Conservation (phyloP, 2,329 filamentous ascomycete species). For the Colletotrichum cereale region DNA sequence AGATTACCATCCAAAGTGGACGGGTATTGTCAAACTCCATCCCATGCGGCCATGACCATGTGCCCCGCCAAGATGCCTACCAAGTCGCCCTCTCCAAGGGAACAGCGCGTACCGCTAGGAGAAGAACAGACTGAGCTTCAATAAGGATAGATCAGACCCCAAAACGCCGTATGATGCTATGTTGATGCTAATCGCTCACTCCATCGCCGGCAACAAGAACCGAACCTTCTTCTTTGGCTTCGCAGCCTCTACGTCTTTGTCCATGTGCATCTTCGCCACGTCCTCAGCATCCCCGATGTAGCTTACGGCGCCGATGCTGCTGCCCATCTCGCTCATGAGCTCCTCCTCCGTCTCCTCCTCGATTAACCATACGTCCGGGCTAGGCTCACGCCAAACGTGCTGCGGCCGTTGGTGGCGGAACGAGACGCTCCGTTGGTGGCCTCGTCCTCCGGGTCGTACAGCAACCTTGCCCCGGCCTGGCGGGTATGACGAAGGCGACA, state of each 20-base stretch:
- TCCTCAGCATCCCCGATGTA: slow-evolving; percentile 43
- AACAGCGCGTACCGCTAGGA: slow-evolving; percentile 21
- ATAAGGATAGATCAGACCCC: slow-evolving; percentile 42
- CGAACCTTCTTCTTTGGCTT: slow-evolving; percentile 70
- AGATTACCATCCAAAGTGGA: slow-evolving; percentile 27
- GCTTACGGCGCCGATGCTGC: slow-evolving; percentile 47
- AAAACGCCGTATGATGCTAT: slow-evolving; percentile 31
- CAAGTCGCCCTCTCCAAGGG: slow-evolving; percentile 15
- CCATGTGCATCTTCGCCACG: slow-evolving; percentile 40
- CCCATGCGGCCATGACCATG: slow-evolving; percentile 13
- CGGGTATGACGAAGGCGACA: slow-evolving; percentile 49
- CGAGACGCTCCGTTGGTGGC: slow-evolving; percentile 47
- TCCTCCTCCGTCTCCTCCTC: slow-evolving; percentile 71
- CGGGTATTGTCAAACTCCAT: slow-evolving; percentile 29
- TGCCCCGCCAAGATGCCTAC: not conserved
- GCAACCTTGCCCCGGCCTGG: slow-evolving; percentile 46
- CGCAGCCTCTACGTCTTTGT: slow-evolving; percentile 54
- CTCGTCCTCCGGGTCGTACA: slow-evolving; percentile 46
- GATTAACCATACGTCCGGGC: slow-evolving; percentile 71
- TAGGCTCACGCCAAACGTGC: slow-evolving; percentile 68
- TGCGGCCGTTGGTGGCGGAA: slow-evolving; percentile 55
- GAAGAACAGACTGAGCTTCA: slow-evolving; percentile 40
- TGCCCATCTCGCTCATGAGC: slow-evolving; percentile 58
- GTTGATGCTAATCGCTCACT: slow-evolving; percentile 42
- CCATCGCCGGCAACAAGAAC: slow-evolving; percentile 63